Evolutionary conservation across 1,284 basidiomycete genomes (phyloP).

Genomic region (Malassezia sp.): DNA sequence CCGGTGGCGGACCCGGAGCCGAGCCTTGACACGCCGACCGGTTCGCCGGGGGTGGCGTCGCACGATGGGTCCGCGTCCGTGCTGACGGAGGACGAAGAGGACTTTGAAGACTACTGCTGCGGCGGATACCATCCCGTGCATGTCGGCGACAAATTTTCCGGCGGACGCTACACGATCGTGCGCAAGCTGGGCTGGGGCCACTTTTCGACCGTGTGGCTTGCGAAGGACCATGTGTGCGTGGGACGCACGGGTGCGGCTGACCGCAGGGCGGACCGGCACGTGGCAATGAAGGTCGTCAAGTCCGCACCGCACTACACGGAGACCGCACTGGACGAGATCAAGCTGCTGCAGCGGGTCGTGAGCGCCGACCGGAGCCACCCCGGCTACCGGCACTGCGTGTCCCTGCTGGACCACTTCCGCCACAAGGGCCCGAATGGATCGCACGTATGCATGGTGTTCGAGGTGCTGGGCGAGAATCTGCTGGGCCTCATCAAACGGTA

Average conservation of each 20-base stretch:
- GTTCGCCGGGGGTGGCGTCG: neutral
- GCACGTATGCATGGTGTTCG: conserved; percentile 99
- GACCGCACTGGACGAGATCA: conserved; percentile 96
- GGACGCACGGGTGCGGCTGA: conserved; percentile 12
- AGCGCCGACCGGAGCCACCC: conserved; percentile 58
- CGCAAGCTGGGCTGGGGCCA: conserved; percentile 97
- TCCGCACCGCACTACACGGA: conserved; percentile 94
- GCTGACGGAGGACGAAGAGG: conserved; percentile 49
- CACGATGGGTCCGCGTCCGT: conserved; percentile 25
- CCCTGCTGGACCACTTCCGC: conserved; percentile 89
- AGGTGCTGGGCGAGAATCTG: conserved; percentile 95
- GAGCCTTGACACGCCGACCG: neutral
- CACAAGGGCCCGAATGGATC: conserved; percentile 92
- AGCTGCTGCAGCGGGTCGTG: conserved; percentile 87
- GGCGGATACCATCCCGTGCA: conserved; percentile 84
- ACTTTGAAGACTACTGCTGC: conserved; percentile 47
- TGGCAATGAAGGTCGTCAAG: conserved; percentile 97
- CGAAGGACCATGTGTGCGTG: conserved; percentile 40
- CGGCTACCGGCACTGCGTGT: conserved; percentile 58
- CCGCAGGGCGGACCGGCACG: conserved; percentile 76
- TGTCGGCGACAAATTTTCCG: conserved; percentile 82
- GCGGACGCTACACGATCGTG: conserved; percentile 78
- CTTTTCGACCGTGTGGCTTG: conserved; percentile 55
- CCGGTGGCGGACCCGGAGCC: neutral
- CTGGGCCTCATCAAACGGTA: conserved; percentile 91